These are phyloP conservation scores for Suillus americanus DNA, from an alignment of 768 basidiomycete species.

Conservation along the genomic window DNA sequence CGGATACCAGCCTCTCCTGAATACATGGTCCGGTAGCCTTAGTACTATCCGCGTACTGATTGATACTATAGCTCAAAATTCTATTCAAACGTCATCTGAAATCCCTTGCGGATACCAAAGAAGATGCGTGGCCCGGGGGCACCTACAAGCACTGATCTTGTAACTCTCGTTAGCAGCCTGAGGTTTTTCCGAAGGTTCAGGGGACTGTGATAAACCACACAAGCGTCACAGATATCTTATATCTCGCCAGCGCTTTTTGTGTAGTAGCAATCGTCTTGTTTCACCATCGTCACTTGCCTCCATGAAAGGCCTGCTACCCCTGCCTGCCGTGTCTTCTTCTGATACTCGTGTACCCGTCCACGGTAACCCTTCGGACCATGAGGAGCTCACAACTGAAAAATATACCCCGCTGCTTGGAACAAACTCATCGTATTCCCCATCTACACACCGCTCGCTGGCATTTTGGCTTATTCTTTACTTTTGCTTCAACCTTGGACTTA, in stretches of 20 bases:
- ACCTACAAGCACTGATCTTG: background rate
- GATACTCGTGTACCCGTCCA: constrained; percentile 6
- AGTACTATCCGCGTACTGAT: background rate
- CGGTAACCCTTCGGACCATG: background rate
- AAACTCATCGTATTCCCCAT: background rate
- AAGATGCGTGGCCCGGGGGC: background rate
- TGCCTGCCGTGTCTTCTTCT: constrained; percentile 12
- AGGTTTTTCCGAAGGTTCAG: background rate
- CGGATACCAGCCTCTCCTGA: no score
- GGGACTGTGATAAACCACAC: background rate
- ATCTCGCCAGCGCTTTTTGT: background rate
- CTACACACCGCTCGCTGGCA: constrained; percentile 29
- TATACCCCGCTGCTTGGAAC: background rate
- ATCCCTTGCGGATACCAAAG: background rate
- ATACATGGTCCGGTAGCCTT: background rate
- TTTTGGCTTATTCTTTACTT: constrained; percentile 86
- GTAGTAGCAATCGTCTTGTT: background rate
- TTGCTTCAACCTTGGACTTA: constrained; percentile 85
- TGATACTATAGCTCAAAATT: background rate
- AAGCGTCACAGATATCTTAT: background rate
- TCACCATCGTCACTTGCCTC: background rate
- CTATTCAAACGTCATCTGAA: background rate
- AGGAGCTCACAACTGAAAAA: background rate
- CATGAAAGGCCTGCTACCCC: background rate
- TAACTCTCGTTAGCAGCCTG: background rate